Conservation (phyloP, 2,329 filamentous ascomycete species). For the Geosmithia putterillii region DNA sequence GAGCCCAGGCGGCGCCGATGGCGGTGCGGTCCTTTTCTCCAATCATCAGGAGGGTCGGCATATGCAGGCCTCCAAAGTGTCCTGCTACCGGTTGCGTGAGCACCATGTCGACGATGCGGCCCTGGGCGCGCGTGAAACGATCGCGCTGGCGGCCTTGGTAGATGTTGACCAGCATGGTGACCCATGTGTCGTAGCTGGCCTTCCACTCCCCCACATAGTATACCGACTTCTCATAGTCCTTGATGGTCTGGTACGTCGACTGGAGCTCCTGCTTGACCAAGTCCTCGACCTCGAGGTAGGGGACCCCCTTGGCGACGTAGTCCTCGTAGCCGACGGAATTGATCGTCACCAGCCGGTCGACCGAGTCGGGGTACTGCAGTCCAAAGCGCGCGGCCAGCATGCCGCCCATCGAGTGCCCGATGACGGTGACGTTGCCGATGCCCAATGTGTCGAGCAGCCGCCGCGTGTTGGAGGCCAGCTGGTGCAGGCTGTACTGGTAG, state of each 20-base stretch:
- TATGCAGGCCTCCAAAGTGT: constrained; percentile 31
- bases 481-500: constrained; percentile 35
- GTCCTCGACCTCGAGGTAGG: constrained; percentile 29
- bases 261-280: constrained; percentile 22
- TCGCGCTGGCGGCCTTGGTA: constrained; percentile 30
- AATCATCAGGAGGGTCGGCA: constrained; percentile 34
- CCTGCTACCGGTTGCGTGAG: constrained; percentile 37
- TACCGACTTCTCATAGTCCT: constrained; percentile 30
- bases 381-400: constrained; percentile 40
- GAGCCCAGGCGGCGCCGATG: constrained; percentile 39
- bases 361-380: constrained; percentile 32
- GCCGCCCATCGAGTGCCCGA: constrained; percentile 43
- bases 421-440: constrained; percentile 29
- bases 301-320: constrained; percentile 35
- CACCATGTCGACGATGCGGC: constrained; percentile 41
- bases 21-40: constrained; percentile 41
- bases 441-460: constrained; percentile 29
- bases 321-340: constrained; percentile 42
- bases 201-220: constrained; percentile 38
- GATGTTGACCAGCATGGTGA: constrained; percentile 39
- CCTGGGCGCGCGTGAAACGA: constrained; percentile 32
- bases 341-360: constrained; percentile 32
- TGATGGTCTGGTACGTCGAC: constrained; percentile 29
- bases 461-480: constrained; percentile 37
- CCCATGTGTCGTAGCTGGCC: constrained; percentile 38